phyloP scores from a whole-genome alignment of 192 early-diverging fungal genomes.

The Anaeromyces robustus region DNA sequence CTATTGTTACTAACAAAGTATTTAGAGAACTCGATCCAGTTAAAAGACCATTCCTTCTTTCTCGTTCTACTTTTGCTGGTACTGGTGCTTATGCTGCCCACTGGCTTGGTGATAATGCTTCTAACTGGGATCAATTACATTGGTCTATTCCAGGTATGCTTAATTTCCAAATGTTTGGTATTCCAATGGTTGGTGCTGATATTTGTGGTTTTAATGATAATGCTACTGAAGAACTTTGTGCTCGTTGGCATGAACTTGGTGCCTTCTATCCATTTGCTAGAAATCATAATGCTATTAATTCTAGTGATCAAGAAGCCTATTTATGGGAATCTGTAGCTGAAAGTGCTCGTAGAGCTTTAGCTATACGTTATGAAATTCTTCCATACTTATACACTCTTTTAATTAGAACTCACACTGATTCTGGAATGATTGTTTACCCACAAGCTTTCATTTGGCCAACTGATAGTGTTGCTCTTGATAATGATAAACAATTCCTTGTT shows the following conservation, averaged over 20 bases:
- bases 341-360: conserved; percentile 25
- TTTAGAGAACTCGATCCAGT: conserved; percentile 18
- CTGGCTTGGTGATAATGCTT: conserved; percentile 45
- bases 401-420: too few species aligned
- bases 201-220: conserved; percentile 51
- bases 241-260: conserved; percentile 46
- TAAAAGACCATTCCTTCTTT: conserved; percentile 39
- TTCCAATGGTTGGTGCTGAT: conserved; percentile 52
- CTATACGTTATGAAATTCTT: conserved; percentile 36
- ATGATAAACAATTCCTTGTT: conserved; percentile 43
- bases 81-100: conserved; percentile 30
- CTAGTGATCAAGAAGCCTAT: conserved; percentile 44
- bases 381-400: conserved; percentile 40
- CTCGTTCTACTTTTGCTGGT: conserved; percentile 46
- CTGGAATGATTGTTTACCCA: conserved; percentile 1
- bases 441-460: conserved; percentile 12
- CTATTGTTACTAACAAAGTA: conserved; percentile 20
- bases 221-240: conserved; percentile 42
- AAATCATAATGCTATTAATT: conserved; percentile 47
- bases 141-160: conserved; percentile 42
- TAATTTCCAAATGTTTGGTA: conserved; percentile 53
- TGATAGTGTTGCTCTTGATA: conserved; percentile 11
- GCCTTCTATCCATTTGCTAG: conserved; percentile 45
- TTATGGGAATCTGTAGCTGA: conserved; percentile 35
- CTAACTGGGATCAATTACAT: conserved; percentile 34